phyloP scores from a whole-genome alignment of 768 basidiomycete species.

The Phylloporus sp. region DNA sequence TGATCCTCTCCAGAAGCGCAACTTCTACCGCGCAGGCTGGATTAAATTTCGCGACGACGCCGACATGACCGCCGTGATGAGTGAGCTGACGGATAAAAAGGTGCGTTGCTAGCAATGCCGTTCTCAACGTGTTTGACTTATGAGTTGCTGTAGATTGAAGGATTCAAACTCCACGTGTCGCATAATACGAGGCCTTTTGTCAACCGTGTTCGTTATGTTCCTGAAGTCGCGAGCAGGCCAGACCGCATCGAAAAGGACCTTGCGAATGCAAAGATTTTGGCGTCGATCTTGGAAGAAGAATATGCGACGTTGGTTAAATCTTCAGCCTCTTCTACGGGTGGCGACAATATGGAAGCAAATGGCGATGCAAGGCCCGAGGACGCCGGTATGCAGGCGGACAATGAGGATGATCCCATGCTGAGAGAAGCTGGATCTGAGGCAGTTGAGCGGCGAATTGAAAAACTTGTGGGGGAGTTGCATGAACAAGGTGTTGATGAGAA shows the following conservation, averaged over 20 bases:
- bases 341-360: slow-evolving; percentile 25
- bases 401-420: slow-evolving; percentile 46
- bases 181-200: slow-evolving; percentile 75
- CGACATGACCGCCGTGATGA: slow-evolving; percentile 70
- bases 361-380: slow-evolving; percentile 29
- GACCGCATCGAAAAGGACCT: slow-evolving; percentile 81
- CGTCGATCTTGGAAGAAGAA: slow-evolving; percentile 71
- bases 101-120: slow-evolving; percentile 35
- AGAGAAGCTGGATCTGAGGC: slow-evolving; percentile 65
- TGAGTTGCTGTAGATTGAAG: slow-evolving; percentile 65
- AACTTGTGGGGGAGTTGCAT: slow-evolving; percentile 63
- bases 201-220: slow-evolving; percentile 73
- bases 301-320: slow-evolving; percentile 46
- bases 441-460: slow-evolving; percentile 79
- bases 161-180: slow-evolving; percentile 88
- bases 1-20: slow-evolving; percentile 88
- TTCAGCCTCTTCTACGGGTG: slow-evolving; percentile 14
- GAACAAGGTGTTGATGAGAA: slow-evolving; percentile 67
- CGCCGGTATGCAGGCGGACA: slow-evolving; percentile 33
- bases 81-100: slow-evolving; percentile 79
- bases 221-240: slow-evolving; percentile 74
- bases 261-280: slow-evolving; percentile 66
- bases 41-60: slow-evolving; percentile 79
- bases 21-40: slow-evolving; percentile 95
- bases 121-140: slow-evolving; percentile 2